Percentiles rank a stretch among this genome's conserved stretches.
phyloP scores from a whole-genome alignment of 306 rosid genomes.

The Dryas octopetala region DNA sequence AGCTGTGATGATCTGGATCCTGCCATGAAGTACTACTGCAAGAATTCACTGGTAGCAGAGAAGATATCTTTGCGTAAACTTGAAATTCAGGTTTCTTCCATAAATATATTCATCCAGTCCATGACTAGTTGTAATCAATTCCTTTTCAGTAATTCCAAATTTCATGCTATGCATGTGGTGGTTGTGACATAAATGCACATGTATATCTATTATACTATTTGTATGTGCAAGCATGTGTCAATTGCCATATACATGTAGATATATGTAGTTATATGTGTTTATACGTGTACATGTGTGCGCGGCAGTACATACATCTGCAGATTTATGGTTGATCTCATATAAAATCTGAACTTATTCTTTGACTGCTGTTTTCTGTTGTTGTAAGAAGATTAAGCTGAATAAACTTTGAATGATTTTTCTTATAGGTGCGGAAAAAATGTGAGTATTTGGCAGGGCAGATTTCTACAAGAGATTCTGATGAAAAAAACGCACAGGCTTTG shows the following conservation, averaged over 20 bases:
- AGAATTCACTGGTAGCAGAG: slow-evolving; percentile 57
- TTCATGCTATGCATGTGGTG: neutral
- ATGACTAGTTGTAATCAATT: neutral
- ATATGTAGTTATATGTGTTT: neutral
- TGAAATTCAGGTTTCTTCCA: slow-evolving; percentile 67
- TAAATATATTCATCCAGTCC: neutral
- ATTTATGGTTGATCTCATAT: neutral
- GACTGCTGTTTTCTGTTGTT: neutral
- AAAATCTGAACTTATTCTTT: neutral
- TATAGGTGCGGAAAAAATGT: slow-evolving; percentile 80
- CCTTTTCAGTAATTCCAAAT: neutral
- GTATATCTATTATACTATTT: neutral
- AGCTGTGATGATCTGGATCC: slow-evolving; percentile 77
- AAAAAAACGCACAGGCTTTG: slow-evolving; percentile 42
- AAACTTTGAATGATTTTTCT: slow-evolving; percentile 12
- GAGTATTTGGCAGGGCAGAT: slow-evolving; percentile 59
- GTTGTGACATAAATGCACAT: neutral
- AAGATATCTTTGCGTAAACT: slow-evolving; percentile 65
- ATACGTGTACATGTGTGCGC: neutral
- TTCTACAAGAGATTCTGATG: slow-evolving; percentile 51
- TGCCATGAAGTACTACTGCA: slow-evolving; percentile 65
- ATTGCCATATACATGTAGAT: neutral
- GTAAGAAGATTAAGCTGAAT: neutral
- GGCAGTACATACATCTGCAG: neutral
- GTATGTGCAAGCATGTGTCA: neutral